A percentile compares a stretch with the other conserved stretches of the same genome.
Conservation (phyloP, 257 asterid species). For the Lantana camara region DNA sequence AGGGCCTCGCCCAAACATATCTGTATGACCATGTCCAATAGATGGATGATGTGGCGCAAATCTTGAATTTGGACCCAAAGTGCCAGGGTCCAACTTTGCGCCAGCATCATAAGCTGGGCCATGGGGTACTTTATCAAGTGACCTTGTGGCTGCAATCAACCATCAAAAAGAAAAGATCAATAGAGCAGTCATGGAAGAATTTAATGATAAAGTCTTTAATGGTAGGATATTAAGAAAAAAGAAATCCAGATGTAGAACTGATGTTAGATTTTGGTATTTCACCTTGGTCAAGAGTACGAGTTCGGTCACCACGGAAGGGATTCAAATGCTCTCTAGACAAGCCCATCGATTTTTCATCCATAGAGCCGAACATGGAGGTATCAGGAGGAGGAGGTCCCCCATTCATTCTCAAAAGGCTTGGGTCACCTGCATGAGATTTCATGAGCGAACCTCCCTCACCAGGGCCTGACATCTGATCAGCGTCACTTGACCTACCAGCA, state of each 20-base stretch:
- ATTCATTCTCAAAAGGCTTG: conserved; percentile 38
- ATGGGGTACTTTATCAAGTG: conserved; percentile 47
- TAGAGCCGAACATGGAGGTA: conserved; percentile 43
- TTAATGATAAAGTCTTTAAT: background rate
- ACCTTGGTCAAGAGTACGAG: conserved; percentile 64
- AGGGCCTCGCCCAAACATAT: conserved; percentile 51
- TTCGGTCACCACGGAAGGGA: conserved; percentile 46
- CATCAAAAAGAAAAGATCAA: conserved; percentile 11
- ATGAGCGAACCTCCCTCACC: conserved; percentile 47
- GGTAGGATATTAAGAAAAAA: background rate
- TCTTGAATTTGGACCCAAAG: conserved; percentile 57
- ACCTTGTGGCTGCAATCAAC: conserved; percentile 39
- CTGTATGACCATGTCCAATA: conserved; percentile 38
- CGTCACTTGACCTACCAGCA: conserved; percentile 39
- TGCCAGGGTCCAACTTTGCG: conserved; percentile 41
- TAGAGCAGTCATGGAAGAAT: background rate
- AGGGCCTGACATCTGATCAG: conserved; percentile 45
- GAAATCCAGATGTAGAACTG: background rate
- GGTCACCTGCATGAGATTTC: conserved; percentile 41
- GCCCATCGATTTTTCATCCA: conserved; percentile 54
- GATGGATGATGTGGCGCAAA: conserved; percentile 49
- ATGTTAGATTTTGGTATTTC: conserved; percentile 8
- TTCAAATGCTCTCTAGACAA: conserved; percentile 45
- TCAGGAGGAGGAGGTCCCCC: conserved; percentile 48
- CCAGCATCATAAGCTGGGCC: conserved; percentile 49